phyloP scores from a whole-genome alignment of 805 yeast genomes.

The Candida vaughaniae region DNA sequence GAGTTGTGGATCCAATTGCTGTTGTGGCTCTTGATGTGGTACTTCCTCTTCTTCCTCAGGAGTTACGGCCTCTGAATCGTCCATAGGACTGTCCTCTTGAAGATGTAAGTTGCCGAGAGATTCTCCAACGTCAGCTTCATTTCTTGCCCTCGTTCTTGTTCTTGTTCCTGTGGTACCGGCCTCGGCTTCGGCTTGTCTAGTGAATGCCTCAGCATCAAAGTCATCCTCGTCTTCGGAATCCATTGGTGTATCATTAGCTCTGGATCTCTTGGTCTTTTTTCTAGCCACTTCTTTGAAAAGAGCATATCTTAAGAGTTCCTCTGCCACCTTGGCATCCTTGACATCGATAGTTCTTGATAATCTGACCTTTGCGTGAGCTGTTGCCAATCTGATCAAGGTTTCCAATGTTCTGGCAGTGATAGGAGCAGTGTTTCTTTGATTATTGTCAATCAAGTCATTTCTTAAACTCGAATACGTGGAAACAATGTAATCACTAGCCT shows the following conservation, averaged over 20 bases:
- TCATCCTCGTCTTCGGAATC: conserved; percentile 36
- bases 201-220: conserved; percentile 11
- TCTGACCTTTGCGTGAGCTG: conserved; percentile 97
- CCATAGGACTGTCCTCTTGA: conserved; percentile 17
- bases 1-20: neutral
- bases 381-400: conserved; percentile 88
- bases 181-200: conserved; percentile 25
- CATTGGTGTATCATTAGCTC: conserved; percentile 26
- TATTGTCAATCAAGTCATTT: conserved; percentile 62
- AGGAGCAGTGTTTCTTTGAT: conserved; percentile 82
- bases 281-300: conserved; percentile 70
- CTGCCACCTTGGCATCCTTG: conserved; percentile 84
- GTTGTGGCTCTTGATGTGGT: neutral
- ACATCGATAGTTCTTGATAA: conserved; percentile 71
- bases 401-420: conserved; percentile 98
- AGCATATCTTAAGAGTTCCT: conserved; percentile 79
- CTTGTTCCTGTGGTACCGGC: conserved; percentile 9
- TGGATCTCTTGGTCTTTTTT: conserved; percentile 35
- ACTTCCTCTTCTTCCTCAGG: conserved; percentile 8
- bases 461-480: conserved; percentile 77
- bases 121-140: conserved; percentile 20
- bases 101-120: conserved; percentile 30
- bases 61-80: conserved; percentile 13
- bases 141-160: conserved; percentile 10
- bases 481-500: conserved; percentile 79